Evolutionary conservation across 1,139 yeast genomes (phyloP), one percentile per base, ranked within the genome.

Genomic region (Insectozyma bohioensis): DNA sequence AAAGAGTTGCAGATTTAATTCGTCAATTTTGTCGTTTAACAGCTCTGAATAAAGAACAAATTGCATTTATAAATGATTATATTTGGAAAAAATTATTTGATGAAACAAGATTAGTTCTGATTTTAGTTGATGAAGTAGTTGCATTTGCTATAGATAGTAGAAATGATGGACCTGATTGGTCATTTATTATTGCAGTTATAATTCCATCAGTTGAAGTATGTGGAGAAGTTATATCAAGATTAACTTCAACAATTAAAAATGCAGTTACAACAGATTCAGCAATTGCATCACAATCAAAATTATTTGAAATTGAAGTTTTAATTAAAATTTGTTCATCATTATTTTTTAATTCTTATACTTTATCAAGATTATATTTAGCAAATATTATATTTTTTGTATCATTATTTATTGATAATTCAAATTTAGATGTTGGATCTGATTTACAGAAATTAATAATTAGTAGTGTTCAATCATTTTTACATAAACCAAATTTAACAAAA

Each of bases 151-250:
- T 84, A 48, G 94, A 84, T 47, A 77, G 80, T 49, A 84, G 83
- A 43, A 80, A 85, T 22, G 85, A 80, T 45, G 84, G 82, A 11
- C 72, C 78, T 19, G 79, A 75, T 34, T 83, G 90, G 90, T 63
- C 70, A 12, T 72, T 71, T 31, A 72, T 78, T 3, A 71, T 83
- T 4, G 71, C 85, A 1, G 72, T 84, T 14, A 65, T 87, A 35
- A 72, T 84, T 1, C 92, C 95, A 4, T 80, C 95, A 1, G 67
- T 80, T 12, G 87, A 82, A 41, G 72, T 86, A 4, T 81, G 90
- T 48, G 83, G 87, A 8, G 73, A 76, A 35, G 75, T 85, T 0
- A 66, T 86, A 28, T 59, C 70, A 17, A 62, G 83, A 39, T 56
- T 83, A 26, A 64, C 75, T 12, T 55, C 71, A 5, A 64, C 75